Base-by-base conservation (phyloP, 2,329 filamentous ascomycete genomes). In the Sarocladium brachiariae region DNA sequence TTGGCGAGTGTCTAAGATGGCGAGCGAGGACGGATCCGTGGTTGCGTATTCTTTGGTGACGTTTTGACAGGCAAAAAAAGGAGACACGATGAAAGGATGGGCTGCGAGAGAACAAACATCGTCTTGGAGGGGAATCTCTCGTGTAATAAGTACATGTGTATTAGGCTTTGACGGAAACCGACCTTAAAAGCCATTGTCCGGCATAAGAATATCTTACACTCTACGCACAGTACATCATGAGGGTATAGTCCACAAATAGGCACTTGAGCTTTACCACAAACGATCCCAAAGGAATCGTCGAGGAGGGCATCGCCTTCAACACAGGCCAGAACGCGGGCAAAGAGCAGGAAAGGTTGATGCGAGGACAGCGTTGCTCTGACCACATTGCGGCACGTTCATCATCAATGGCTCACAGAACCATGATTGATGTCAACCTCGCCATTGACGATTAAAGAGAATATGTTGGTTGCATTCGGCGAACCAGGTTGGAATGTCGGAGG, bases 381-480 rank as follows among this genome's bases (percentile, higher is more conserved):
- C 46, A 37, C 46, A 51, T 41, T 37, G 19, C 52, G 57, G 56
- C 56, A 49, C 53, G 55, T 57, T 39, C 55, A 51, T 52, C 52
- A 46, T 55, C 55, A 54, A 59, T 58, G 51, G 39, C 23, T 48
- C 49, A n/a, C 27, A 31, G 46, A 39, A 31, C 43, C 24, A 21
- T 25, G 25, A 47, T 47, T 47, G 18, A 45, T 49, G 34, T 34
- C 46, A 46, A 51, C 47, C 47, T 50, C 53, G 34, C 52, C 51
- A 33, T 56, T 35, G 53, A 47, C 4, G 27, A 31, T 47, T 23
- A 47, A 47, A 30, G 43, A 31, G 21, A 33, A 47, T 33, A 23
- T 24, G n/a, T 47, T 19, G 24, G 27, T 10, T 10, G 10, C 25
- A 14, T 24, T 31, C 21, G 5, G 6, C 33, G 10, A 6, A 14